Evolutionary conservation across 768 basidiomycete species (phyloP).

Genomic region (Termitomyces sp.): DNA sequence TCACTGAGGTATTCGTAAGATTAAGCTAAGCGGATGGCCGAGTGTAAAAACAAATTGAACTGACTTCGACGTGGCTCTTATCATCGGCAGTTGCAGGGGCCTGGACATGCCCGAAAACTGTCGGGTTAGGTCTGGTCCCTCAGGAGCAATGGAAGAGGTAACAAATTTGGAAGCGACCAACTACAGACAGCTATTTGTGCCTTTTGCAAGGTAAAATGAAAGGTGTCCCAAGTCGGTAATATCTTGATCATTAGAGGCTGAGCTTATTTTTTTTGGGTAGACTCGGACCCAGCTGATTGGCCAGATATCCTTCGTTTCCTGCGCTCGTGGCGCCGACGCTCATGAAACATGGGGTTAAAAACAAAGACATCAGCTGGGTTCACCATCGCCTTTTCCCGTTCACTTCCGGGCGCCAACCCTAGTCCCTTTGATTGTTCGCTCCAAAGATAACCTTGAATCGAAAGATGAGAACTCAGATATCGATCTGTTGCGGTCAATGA

Average conservation of each 20-base stretch:
- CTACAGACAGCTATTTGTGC: not conserved
- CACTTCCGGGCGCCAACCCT: not conserved
- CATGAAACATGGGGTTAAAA: not conserved
- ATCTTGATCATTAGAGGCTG: not conserved
- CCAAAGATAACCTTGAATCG: not conserved
- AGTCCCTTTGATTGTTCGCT: not conserved
- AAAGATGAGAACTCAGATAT: not conserved
- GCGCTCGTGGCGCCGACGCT: not conserved
- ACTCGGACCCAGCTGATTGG: conserved; percentile 1
- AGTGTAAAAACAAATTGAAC: not conserved
- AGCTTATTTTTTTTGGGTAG: not conserved
- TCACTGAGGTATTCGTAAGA: conserved; percentile 1
- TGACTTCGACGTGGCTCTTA: not conserved
- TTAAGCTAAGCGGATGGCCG: conserved; percentile 4
- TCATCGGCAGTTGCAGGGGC: not conserved
- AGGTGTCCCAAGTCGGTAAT: not conserved
- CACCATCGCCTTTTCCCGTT: not conserved
- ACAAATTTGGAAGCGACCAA: not conserved
- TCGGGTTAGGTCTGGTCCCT: not conserved
- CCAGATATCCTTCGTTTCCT: not conserved
- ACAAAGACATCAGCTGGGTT: not conserved
- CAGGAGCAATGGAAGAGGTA: not conserved
- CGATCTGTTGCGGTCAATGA: not conserved
- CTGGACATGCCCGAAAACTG: not conserved
- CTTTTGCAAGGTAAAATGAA: not conserved